Conservation (phyloP, 768 basidiomycete genomes). For the Crassisporium funariophilum region DNA sequence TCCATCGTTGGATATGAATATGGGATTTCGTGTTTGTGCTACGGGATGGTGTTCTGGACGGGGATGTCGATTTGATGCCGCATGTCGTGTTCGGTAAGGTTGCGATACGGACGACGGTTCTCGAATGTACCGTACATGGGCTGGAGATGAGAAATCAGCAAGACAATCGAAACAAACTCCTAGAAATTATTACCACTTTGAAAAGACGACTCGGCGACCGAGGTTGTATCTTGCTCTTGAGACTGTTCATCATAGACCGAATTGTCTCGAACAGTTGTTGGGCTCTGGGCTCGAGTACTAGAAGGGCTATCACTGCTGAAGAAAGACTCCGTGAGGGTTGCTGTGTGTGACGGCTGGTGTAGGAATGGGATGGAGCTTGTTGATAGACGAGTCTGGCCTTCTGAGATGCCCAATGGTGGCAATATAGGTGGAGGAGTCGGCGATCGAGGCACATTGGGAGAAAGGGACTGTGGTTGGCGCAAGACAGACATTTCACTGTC, state of each 20-base stretch:
- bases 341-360: constrained; percentile 23
- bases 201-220: background rate
- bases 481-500: constrained; percentile 54
- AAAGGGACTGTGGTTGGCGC: constrained; percentile 27
- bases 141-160: too few relatives aligned
- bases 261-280: background rate
- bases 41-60: background rate
- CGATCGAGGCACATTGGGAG: constrained; percentile 20
- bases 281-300: constrained; percentile 1
- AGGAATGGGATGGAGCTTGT: constrained; percentile 22
- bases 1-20: background rate
- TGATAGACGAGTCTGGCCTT: constrained; percentile 15
- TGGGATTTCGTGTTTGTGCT: background rate
- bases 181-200: constrained; percentile 4
- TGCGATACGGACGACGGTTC: too few relatives aligned
- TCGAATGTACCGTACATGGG: too few relatives aligned
- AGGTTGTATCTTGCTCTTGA: background rate
- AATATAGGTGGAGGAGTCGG: constrained; percentile 35
- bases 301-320: constrained; percentile 8
- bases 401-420: constrained; percentile 35
- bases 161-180: too few relatives aligned
- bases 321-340: constrained; percentile 20
- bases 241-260: background rate
- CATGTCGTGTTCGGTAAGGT: too few relatives aligned
- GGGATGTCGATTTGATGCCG: too few relatives aligned